Conservation (phyloP, 2,329 filamentous ascomycete species). For the Trichothecium roseum region DNA sequence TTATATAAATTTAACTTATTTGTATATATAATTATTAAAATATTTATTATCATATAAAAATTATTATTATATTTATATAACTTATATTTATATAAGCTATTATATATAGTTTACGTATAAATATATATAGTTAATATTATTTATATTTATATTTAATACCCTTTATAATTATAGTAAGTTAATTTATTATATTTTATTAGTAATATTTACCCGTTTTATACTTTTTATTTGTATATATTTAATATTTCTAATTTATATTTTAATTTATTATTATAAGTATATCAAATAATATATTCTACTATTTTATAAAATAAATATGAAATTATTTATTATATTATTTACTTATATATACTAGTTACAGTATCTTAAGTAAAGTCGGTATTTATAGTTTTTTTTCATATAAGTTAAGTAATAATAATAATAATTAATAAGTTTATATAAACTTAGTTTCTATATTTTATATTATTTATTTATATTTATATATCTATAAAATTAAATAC, state of each 20-base stretch:
- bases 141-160: not conserved
- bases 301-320: not conserved
- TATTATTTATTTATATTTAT: not conserved
- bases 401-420: too few species aligned
- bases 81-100: not conserved
- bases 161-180: not conserved
- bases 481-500: conserved; percentile 1
- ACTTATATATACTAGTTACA: too few species aligned
- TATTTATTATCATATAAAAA: too few species aligned
- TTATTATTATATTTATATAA: too few species aligned
- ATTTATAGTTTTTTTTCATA: too few species aligned
- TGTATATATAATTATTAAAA: too few species aligned
- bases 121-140: not conserved
- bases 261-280: not conserved
- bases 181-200: not conserved
- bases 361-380: not conserved
- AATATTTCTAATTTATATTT: not conserved
- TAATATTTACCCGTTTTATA: not conserved
- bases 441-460: not conserved
- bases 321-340: not conserved
- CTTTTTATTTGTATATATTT: not conserved
- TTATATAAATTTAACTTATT: not conserved
- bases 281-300: not conserved
- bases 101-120: not conserved
- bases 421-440: not conserved